These are phyloP conservation scores for Sphagnum magellanicum DNA, from an alignment of 228 moss, liverwort and hornwort species.

Conservation along the genomic window DNA sequence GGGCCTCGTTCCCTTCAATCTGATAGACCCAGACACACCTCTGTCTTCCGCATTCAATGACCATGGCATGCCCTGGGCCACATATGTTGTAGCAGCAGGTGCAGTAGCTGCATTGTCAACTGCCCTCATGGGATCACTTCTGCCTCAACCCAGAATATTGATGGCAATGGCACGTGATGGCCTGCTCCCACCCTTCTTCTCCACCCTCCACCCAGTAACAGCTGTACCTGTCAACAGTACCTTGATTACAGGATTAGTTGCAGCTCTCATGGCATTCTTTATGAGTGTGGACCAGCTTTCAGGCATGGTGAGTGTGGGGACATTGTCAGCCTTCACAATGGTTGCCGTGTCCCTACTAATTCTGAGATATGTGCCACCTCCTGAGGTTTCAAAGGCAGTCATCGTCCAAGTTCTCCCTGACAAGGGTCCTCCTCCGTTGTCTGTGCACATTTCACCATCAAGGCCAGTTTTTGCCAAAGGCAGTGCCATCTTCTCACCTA, in stretches of 20 bases:
- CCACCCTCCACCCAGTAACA: slow-evolving; percentile 48
- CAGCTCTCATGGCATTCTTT: slow-evolving; percentile 60
- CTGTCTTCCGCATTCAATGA: slow-evolving; percentile 76
- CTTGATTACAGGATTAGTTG: slow-evolving; percentile 43
- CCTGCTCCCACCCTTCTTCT: slow-evolving; percentile 77
- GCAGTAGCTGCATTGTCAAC: slow-evolving; percentile 86
- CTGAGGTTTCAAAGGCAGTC: slow-evolving; percentile 27
- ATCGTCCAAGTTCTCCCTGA: slow-evolving; percentile 16
- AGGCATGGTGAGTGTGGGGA: slow-evolving; percentile 97
- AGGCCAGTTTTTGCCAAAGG: slow-evolving; percentile 59
- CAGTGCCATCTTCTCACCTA: slow-evolving; percentile 72
- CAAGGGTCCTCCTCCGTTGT: slow-evolving; percentile 33
- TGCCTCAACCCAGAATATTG: slow-evolving; percentile 98
- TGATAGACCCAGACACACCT: slow-evolving; percentile 88
- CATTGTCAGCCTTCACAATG: slow-evolving; percentile 80
- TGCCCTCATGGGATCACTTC: slow-evolving; percentile 87
- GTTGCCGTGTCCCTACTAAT: slow-evolving; percentile 76
- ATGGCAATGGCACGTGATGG: slow-evolving; percentile 99
- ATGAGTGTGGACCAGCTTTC: slow-evolving; percentile 91
- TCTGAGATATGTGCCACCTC: slow-evolving; percentile 70
- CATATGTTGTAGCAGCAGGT: slow-evolving; percentile 89
- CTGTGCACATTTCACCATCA: slow-evolving; percentile 37
- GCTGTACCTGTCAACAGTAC: slow-evolving; percentile 89
- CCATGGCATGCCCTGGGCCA: slow-evolving; percentile 93
- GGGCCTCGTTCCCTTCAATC: slow-evolving; percentile 78